A percentile compares a stretch with the other conserved stretches of the same genome.
These are phyloP conservation scores for Rhynchosporium secalis DNA, from an alignment of 2,329 filamentous ascomycete genomes.

Conservation along the genomic window DNA sequence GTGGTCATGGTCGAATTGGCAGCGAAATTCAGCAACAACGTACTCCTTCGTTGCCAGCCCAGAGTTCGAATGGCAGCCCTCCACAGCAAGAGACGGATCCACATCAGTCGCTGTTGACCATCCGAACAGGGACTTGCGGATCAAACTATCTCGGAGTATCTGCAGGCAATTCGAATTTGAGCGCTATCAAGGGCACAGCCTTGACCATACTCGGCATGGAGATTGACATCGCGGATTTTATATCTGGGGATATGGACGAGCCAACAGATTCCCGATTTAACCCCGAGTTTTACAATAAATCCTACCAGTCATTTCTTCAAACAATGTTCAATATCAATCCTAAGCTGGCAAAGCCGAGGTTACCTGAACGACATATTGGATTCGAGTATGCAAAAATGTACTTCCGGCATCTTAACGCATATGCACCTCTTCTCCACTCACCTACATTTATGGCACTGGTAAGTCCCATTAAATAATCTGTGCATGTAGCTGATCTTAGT, in stretches of 20 bases:
- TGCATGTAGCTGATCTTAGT: conserved; percentile 19
- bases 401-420: conserved; percentile 70
- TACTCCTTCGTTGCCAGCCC: conserved; percentile 20
- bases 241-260: conserved; percentile 66
- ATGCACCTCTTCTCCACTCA: conserved; percentile 75
- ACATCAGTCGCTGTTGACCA: conserved; percentile 32
- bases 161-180: conserved; percentile 62
- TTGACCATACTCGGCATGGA: conserved; percentile 78
- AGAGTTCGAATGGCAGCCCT: conserved; percentile 2
- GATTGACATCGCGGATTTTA: conserved; percentile 74
- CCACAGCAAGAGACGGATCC: conserved; percentile 31
- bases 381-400: conserved; percentile 74
- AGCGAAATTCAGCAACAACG: conserved; percentile 28
- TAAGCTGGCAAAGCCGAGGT: conserved; percentile 52
- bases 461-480: conserved; percentile 36
- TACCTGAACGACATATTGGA: conserved; percentile 65
- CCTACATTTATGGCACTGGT: conserved; percentile 70
- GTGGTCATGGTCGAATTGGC: conserved; percentile 30
- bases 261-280: conserved; percentile 45
- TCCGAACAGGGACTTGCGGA: conserved; percentile 44
- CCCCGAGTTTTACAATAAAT: conserved; percentile 65
- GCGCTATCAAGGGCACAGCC: conserved; percentile 72
- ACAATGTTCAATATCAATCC: conserved; percentile 63
- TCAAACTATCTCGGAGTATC: conserved; percentile 66
- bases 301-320: conserved; percentile 68